These are phyloP conservation scores for Phytomonas sp. DNA, from an alignment of 208 protist species.

Conservation along the genomic window DNA sequence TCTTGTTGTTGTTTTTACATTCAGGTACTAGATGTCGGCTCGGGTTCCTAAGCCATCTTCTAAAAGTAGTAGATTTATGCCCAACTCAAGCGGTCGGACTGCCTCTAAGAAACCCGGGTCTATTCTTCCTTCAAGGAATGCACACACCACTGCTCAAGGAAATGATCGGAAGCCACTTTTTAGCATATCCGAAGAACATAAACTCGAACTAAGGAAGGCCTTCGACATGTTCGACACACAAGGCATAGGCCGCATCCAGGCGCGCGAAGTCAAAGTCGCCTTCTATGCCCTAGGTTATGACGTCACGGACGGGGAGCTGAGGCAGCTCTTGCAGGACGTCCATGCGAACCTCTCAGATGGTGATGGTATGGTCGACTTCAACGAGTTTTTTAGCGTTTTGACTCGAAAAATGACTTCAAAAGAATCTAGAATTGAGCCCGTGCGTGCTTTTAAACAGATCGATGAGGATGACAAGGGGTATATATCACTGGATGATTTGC, in stretches of 20 bases:
- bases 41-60: not conserved
- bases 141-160: not conserved
- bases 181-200: conserved; percentile 63
- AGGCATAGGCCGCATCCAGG: conserved; percentile 82
- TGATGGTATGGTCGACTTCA: conserved; percentile 76
- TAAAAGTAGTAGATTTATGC: not conserved
- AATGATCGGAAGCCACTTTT: conserved; percentile 25
- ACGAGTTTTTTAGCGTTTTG: conserved; percentile 85
- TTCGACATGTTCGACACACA: conserved; percentile 96
- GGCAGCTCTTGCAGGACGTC: conserved; percentile 66
- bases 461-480: conserved; percentile 88
- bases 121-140: conserved; percentile 9
- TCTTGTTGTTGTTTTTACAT: conserved; percentile 14
- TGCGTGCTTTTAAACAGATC: conserved; percentile 91
- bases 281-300: conserved; percentile 93
- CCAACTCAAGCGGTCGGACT: not conserved
- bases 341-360: conserved; percentile 37
- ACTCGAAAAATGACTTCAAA: conserved; percentile 71
- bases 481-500: conserved; percentile 94
- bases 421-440: conserved; percentile 76
- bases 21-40: conserved; percentile 3
- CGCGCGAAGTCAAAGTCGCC: conserved; percentile 87
- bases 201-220: conserved; percentile 85
- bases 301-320: conserved; percentile 81
- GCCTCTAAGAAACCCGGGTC: not conserved